Evolutionary conservation across 1,139 yeast species (phyloP).

Genomic region (Nakaseomyces bracarensis): DNA sequence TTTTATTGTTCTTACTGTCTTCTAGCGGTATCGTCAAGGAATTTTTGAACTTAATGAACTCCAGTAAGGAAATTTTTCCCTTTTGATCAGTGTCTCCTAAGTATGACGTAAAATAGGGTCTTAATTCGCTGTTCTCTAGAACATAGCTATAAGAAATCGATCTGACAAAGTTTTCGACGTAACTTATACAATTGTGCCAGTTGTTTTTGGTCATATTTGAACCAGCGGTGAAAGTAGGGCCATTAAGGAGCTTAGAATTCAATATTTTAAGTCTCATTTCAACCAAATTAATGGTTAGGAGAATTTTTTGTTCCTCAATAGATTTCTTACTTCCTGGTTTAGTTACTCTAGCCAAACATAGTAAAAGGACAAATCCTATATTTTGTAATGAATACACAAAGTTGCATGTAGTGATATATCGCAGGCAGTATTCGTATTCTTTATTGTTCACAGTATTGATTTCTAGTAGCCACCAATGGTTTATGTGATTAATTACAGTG

Average conservation of each 20-base stretch:
- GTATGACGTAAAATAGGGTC: conserved; percentile 16
- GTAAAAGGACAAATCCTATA: conserved; percentile 12
- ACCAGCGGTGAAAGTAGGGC: conserved; percentile 7
- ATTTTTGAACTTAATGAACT: conserved; percentile 63
- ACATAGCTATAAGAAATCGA: conserved; percentile 18
- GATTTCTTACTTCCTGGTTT: conserved; percentile 17
- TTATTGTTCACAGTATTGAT: conserved; percentile 8
- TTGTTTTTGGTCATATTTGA: conserved; percentile 33
- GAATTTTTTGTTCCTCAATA: conserved; percentile 31
- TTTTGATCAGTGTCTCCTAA: conserved; percentile 10
- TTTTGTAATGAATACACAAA: background rate
- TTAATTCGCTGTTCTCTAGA: conserved; percentile 15
- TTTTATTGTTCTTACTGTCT: conserved; percentile 31
- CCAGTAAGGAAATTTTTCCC: conserved; percentile 31
- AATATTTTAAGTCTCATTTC: conserved; percentile 28
- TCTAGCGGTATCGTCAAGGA: conserved; percentile 66
- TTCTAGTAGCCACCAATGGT: background rate
- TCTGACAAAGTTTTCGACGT: conserved; percentile 14
- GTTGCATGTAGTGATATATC: conserved; percentile 16
- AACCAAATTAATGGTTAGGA: conserved; percentile 30
- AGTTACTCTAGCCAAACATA: conserved; percentile 15
- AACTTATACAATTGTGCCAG: conserved; percentile 23
- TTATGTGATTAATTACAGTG: conserved; percentile 13
- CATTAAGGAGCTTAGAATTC: conserved; percentile 8
- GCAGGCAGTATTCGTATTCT: conserved; percentile 23